Evolutionary conservation across 768 basidiomycete genomes (phyloP).

Genomic region (Lactifluus piperatus): DNA sequence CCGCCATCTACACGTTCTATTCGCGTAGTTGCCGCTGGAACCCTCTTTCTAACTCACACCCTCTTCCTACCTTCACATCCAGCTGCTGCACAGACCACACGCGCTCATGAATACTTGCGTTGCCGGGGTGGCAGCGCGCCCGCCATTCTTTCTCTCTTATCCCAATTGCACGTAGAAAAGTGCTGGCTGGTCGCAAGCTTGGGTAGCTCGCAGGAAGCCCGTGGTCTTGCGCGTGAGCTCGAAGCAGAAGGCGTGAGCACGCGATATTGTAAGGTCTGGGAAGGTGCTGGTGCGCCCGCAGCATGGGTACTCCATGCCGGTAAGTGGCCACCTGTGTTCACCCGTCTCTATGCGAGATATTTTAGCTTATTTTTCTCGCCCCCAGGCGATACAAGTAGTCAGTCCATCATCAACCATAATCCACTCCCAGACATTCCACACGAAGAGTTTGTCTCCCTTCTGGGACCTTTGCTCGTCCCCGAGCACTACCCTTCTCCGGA

Average conservation of each 20-base stretch:
- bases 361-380: background rate
- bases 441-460: constrained; percentile 72
- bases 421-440: constrained; percentile 81
- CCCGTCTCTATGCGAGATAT: background rate
- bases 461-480: constrained; percentile 74
- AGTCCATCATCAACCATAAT: constrained; percentile 79
- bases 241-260: constrained; percentile 61
- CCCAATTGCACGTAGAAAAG: constrained; percentile 60
- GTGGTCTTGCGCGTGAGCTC: constrained; percentile 51
- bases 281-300: constrained; percentile 61
- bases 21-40: constrained; percentile 71
- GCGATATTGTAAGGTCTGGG: constrained; percentile 66
- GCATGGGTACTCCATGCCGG: constrained; percentile 78
- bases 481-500: constrained; percentile 56
- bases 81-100: constrained; percentile 43
- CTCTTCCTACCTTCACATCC: constrained; percentile 56
- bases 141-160: constrained; percentile 58
- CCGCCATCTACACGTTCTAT: constrained; percentile 31
- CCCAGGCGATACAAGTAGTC: constrained; percentile 46
- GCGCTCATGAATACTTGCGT: constrained; percentile 64
- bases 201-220: constrained; percentile 63
- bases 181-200: constrained; percentile 67
- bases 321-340: constrained; percentile 32
- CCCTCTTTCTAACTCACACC: constrained; percentile 71
- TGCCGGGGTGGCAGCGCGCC: constrained; percentile 66